A percentile compares a stretch with the other conserved stretches of the same genome.
These are phyloP conservation scores for Xylaria scruposa DNA, from an alignment of 495 filamentous ascomycete genomes.

Conservation along the genomic window DNA sequence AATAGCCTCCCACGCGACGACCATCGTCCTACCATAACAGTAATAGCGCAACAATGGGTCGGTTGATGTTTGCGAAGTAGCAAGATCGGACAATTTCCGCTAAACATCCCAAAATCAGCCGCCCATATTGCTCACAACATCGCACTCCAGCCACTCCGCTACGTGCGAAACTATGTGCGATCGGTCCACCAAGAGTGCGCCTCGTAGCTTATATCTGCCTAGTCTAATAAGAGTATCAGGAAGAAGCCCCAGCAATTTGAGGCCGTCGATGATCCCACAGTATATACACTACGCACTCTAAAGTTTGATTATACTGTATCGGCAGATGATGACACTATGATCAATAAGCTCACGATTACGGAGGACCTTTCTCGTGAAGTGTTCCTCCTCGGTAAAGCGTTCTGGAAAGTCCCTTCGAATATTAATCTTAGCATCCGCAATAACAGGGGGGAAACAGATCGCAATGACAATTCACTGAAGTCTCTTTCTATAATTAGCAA, in stretches of 20 bases:
- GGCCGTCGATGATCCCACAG: neutral
- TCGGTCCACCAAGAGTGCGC: constrained; percentile 2
- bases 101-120: constrained; percentile 8
- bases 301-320: neutral
- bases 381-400: neutral
- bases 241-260: neutral
- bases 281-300: neutral
- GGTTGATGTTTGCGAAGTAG: neutral
- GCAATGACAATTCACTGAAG: constrained; percentile 16
- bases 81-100: constrained; percentile 9
- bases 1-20: constrained; percentile 24
- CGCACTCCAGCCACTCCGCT: neutral
- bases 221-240: neutral
- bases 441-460: constrained; percentile 6
- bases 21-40: neutral
- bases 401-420: constrained; percentile 1
- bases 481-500: constrained; percentile 27
- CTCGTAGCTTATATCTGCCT: neutral
- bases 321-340: constrained; percentile 1
- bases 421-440: constrained; percentile 16
- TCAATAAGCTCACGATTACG: constrained; percentile 14
- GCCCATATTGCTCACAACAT: constrained; percentile 10
- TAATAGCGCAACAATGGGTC: constrained; percentile 11
- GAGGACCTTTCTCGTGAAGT: neutral
- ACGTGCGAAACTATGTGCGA: neutral